A percentile compares a stretch with the other conserved stretches of the same genome.
Conservation (phyloP, 2,329 filamentous ascomycete genomes). For the Alternaria metachromatica region DNA sequence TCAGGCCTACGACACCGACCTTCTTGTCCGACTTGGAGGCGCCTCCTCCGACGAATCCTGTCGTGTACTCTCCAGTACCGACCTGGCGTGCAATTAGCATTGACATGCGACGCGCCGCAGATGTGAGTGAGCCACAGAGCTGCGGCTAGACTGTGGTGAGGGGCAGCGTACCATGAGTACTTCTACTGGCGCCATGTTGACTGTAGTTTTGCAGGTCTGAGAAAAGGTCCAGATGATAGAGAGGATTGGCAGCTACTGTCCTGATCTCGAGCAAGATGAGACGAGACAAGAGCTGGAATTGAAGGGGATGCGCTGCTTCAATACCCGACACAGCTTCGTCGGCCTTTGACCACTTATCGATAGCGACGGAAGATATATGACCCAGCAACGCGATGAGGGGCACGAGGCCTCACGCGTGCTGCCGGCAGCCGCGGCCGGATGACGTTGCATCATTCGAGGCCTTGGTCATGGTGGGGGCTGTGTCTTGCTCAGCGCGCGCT, state of each 20-base stretch:
- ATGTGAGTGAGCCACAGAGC: constrained; percentile 1
- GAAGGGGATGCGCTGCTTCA: constrained; percentile 8
- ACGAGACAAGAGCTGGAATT: constrained; percentile 8
- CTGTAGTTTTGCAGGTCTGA: constrained; percentile 1
- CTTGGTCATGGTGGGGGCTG: constrained; percentile 4
- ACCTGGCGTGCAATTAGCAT: constrained; percentile 56
- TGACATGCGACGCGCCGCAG: neutral
- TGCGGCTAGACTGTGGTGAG: constrained; percentile 6
- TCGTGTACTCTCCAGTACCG: constrained; percentile 96
- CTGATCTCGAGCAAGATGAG: neutral
- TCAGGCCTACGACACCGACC: constrained; percentile 89
- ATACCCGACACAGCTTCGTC: constrained; percentile 20
- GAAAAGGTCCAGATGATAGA: constrained; percentile 3
- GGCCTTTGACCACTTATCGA: constrained; percentile 30
- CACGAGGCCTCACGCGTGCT: constrained; percentile 31
- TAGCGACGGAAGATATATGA: constrained; percentile 37
- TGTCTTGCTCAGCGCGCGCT: neutral
- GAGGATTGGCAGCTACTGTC: constrained; percentile 3
- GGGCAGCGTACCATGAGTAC: constrained; percentile 54
- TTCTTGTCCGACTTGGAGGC: constrained; percentile 93
- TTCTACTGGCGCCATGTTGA: constrained; percentile 57
- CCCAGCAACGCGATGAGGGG: constrained; percentile 33
- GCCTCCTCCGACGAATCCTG: constrained; percentile 85
- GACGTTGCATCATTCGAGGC: constrained; percentile 13
- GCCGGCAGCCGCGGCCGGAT: constrained; percentile 40